Percentiles rank a stretch among this genome's conserved stretches.
These are phyloP conservation scores for Papiliotrema nemorosa DNA, from an alignment of 1,284 basidiomycete species.

Conservation along the genomic window DNA sequence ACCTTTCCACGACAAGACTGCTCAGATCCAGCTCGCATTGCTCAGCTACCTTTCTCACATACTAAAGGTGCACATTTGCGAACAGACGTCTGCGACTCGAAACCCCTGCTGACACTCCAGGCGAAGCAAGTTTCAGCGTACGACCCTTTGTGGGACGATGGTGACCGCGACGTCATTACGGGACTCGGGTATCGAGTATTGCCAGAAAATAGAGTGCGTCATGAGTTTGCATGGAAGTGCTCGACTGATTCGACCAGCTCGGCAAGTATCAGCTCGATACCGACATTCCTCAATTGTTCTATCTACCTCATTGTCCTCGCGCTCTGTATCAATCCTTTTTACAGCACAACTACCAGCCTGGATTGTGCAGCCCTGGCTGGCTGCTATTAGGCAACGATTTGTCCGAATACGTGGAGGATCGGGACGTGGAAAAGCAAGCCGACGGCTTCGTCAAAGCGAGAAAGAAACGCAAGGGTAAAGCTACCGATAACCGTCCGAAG, in stretches of 20 bases:
- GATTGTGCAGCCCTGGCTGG: slow-evolving; percentile 15
- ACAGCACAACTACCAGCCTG: slow-evolving; percentile 23
- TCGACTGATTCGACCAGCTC: slow-evolving; percentile 18
- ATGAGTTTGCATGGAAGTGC: too few species aligned
- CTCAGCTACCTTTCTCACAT: slow-evolving; percentile 19
- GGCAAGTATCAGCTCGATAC: slow-evolving; percentile 21
- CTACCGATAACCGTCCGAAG: background rate
- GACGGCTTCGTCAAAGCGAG: slow-evolving; percentile 35
- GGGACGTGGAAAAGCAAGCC: slow-evolving; percentile 4
- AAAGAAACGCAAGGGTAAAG: slow-evolving; percentile 39
- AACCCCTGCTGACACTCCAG: background rate
- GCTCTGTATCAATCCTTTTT: slow-evolving; percentile 41
- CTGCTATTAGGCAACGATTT: slow-evolving; percentile 44
- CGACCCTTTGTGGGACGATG: slow-evolving; percentile 40
- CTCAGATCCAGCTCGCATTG: slow-evolving; percentile 43
- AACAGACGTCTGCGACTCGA: background rate
- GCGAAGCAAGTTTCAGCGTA: slow-evolving; percentile 21
- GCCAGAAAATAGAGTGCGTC: slow-evolving; percentile 35
- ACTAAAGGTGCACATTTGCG: slow-evolving; percentile 27
- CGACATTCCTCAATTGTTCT: slow-evolving; percentile 28
- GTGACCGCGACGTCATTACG: slow-evolving; percentile 25
- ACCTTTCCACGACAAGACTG: slow-evolving; percentile 36
- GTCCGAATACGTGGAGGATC: slow-evolving; percentile 40
- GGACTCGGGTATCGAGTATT: slow-evolving; percentile 18
- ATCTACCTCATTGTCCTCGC: slow-evolving; percentile 42